Conservation (phyloP, 371 early-diverging fungal species). For the Rhizopus delemar region DNA sequence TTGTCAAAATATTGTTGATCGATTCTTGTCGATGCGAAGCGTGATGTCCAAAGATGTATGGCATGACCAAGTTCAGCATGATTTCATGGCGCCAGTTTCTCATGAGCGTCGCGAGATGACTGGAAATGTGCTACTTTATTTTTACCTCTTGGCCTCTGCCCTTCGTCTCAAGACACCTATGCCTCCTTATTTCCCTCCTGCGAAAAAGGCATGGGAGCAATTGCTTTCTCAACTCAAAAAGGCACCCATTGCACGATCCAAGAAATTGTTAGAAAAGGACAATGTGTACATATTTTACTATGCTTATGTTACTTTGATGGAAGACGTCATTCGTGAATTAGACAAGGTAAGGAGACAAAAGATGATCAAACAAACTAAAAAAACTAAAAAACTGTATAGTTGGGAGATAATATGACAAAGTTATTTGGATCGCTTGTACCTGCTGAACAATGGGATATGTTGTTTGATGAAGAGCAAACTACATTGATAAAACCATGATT, state of each 20-base stretch:
- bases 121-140: conserved; percentile 71
- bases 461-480: conserved; percentile 39
- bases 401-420: conserved; percentile 44
- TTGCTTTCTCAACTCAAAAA: conserved; percentile 51
- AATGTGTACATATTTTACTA: conserved; percentile 76
- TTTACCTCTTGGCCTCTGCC: conserved; percentile 81
- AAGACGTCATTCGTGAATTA: conserved; percentile 80
- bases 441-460: conserved; percentile 42
- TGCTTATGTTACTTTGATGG: conserved; percentile 78
- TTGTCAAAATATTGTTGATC: conserved; percentile 76
- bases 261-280: conserved; percentile 51
- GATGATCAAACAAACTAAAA: background rate
- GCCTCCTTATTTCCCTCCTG: conserved; percentile 81
- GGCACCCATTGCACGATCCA: conserved; percentile 52
- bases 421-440: conserved; percentile 50
- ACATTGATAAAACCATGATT: background rate
- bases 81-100: conserved; percentile 60
- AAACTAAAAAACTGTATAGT: conserved; percentile 18
- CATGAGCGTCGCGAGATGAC: conserved; percentile 68
- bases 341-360: conserved; percentile 46
- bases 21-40: conserved; percentile 69
- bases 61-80: conserved; percentile 53
- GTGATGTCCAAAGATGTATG: conserved; percentile 67
- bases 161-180: conserved; percentile 79
- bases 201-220: conserved; percentile 50